Percentiles rank a stretch among this genome's conserved stretches.
These are phyloP conservation scores for Kwoniella shivajii DNA, from an alignment of 1,284 basidiomycete species.

Conservation along the genomic window DNA sequence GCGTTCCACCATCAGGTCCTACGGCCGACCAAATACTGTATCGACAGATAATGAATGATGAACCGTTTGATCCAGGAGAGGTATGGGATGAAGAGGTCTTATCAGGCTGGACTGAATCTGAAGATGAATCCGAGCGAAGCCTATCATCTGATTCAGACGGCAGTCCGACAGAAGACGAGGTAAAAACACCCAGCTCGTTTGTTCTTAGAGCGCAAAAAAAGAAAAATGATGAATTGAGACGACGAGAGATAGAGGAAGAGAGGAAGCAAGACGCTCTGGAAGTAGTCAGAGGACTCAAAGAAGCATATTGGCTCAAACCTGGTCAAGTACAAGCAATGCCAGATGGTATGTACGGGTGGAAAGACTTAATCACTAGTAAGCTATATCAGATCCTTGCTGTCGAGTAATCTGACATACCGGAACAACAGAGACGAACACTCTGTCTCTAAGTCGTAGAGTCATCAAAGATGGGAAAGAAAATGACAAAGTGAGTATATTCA, in stretches of 20 bases:
- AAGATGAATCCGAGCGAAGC: conserved; percentile 3
- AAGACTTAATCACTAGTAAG: conserved; percentile 34
- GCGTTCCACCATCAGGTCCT: conserved; percentile 14
- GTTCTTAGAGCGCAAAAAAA: conserved; percentile 1
- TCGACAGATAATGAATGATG: conserved; percentile 40
- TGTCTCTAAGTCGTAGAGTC: neutral
- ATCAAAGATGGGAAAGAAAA: neutral
- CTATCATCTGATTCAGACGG: neutral
- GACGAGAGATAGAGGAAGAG: conserved; percentile 18
- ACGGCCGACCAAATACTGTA: conserved; percentile 38
- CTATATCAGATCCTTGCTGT: neutral
- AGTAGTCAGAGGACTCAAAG: conserved; percentile 17
- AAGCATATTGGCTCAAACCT: conserved; percentile 39
- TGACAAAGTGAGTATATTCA: neutral
- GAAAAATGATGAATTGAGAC: conserved; percentile 4
- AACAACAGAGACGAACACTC: neutral
- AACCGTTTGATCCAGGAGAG: conserved; percentile 37
- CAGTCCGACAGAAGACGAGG: conserved; percentile 22
- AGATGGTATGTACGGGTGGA: conserved; percentile 37
- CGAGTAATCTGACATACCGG: neutral
- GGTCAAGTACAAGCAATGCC: neutral
- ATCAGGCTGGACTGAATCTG: conserved; percentile 45
- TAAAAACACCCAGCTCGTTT: conserved; percentile 17
- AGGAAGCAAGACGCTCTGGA: conserved; percentile 22
- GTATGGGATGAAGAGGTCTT: conserved; percentile 42